Evolutionary conservation across 768 basidiomycete genomes (phyloP).

Genomic region (Kwoniella bestiolae): DNA sequence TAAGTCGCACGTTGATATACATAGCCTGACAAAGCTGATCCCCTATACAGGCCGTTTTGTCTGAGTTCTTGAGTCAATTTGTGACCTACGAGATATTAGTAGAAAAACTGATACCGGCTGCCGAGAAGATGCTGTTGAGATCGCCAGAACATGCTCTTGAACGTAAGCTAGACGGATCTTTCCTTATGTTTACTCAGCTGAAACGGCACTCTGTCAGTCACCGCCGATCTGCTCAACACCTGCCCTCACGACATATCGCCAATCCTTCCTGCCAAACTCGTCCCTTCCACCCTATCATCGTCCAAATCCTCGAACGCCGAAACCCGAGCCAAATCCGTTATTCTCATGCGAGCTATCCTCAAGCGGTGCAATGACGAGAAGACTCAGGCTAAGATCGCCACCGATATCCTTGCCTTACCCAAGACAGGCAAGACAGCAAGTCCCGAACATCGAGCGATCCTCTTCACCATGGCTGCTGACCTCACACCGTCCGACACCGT

Average conservation of each 20-base stretch:
- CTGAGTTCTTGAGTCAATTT: slow-evolving; percentile 67
- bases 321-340: slow-evolving; percentile 66
- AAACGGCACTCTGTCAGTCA: slow-evolving; percentile 60
- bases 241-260: slow-evolving; percentile 66
- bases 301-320: slow-evolving; percentile 67
- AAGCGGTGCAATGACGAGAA: slow-evolving; percentile 47
- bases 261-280: slow-evolving; percentile 68
- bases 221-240: slow-evolving; percentile 66
- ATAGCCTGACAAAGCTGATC: slow-evolving; percentile 42
- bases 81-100: slow-evolving; percentile 64
- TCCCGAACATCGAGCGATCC: slow-evolving; percentile 77
- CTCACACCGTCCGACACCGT: slow-evolving; percentile 63
- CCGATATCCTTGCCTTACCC: slow-evolving; percentile 74
- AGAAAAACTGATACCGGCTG: slow-evolving; percentile 66
- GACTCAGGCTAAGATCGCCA: slow-evolving; percentile 62
- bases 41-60: slow-evolving; percentile 53
- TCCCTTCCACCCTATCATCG: slow-evolving; percentile 50
- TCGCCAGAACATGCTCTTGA: slow-evolving; percentile 78
- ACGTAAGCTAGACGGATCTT: slow-evolving; percentile 60
- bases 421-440: slow-evolving; percentile 83
- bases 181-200: slow-evolving; percentile 1
- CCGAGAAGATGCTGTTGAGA: slow-evolving; percentile 79
- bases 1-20: slow-evolving; percentile 47
- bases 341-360: slow-evolving; percentile 64
- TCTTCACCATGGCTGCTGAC: slow-evolving; percentile 76